phyloP scores from a whole-genome alignment of 306 rosid species.

The Cyclanthera cordifolia region DNA sequence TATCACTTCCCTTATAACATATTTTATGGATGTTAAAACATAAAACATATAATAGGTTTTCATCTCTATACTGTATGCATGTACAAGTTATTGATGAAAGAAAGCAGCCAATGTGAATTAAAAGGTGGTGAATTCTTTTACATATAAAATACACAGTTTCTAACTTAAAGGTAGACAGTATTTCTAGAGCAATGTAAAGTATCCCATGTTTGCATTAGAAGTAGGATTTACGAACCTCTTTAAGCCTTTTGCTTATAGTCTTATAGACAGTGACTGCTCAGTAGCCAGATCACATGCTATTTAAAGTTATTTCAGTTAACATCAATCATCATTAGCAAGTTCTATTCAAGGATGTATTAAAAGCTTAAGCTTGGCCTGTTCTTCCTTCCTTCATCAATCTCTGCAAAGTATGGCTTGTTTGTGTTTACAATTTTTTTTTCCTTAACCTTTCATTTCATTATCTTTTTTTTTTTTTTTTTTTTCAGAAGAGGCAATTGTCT shows the following conservation, averaged over 20 bases:
- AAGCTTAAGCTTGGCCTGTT: neutral
- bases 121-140: neutral
- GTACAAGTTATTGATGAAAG: neutral
- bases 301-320: neutral
- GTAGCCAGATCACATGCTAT: neutral
- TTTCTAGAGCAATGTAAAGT: neutral
- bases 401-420: neutral
- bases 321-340: neutral
- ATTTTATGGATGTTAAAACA: neutral
- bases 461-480: neutral
- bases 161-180: neutral
- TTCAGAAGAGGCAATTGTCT: slow-evolving; percentile 25
- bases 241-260: neutral
- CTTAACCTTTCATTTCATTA: too few relatives aligned
- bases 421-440: too few relatives aligned
- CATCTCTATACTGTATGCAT: neutral
- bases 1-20: neutral
- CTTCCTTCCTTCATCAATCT: neutral
- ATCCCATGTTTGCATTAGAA: too few relatives aligned
- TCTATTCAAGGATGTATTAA: neutral
- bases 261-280: neutral
- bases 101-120: neutral
- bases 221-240: neutral
- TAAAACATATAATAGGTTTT: neutral
- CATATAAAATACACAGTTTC: neutral